These are phyloP conservation scores for Dimocarpus longan DNA, from an alignment of 345 rosid genomes.

Conservation along the genomic window DNA sequence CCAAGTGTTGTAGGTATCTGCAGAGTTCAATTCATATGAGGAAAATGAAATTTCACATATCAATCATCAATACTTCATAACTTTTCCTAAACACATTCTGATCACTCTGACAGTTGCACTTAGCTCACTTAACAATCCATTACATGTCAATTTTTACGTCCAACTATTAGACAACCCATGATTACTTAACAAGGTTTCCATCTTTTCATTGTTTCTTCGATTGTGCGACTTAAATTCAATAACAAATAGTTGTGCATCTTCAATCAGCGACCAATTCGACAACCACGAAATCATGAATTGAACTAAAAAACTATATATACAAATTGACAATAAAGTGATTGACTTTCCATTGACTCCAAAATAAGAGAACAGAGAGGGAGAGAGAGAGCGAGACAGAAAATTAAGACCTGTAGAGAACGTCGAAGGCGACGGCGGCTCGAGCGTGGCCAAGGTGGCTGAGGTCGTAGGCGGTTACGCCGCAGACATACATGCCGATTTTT, in stretches of 20 bases:
- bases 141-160: background rate
- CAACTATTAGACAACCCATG: background rate
- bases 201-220: background rate
- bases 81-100: background rate
- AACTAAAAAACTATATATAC: background rate
- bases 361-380: background rate
- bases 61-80: background rate
- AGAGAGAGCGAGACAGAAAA: background rate
- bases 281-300: background rate
- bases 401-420: constrained; percentile 71
- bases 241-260: background rate
- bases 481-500: constrained; percentile 77
- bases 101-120: background rate
- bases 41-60: background rate
- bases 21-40: constrained; percentile 30
- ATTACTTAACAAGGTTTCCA: background rate
- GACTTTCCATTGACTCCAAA: background rate
- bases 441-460: constrained; percentile 93
- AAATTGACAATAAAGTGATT: background rate
- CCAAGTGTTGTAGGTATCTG: constrained; percentile 71
- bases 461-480: constrained; percentile 89
- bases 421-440: constrained; percentile 84
- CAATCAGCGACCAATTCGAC: background rate
- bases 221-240: background rate
- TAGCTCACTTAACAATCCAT: background rate